Percentiles rank a stretch among this genome's conserved stretches.
These are phyloP conservation scores for Penicillium griseofulvum DNA, from an alignment of 2,329 filamentous ascomycete species.

Conservation along the genomic window DNA sequence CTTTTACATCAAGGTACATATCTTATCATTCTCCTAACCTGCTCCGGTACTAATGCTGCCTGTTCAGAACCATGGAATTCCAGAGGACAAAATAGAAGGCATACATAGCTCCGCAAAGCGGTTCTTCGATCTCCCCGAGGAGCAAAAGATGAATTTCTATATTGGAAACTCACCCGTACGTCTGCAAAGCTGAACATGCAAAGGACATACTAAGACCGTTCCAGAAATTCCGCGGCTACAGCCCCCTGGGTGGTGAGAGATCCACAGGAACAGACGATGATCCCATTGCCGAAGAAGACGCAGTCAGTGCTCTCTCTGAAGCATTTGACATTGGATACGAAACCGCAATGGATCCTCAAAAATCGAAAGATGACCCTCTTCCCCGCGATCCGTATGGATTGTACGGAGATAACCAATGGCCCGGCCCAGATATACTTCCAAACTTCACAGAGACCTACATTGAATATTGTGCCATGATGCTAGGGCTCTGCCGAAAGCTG, in stretches of 20 bases:
- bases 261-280: constrained; percentile 18
- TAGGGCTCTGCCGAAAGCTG: constrained; percentile 17
- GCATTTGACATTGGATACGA: constrained; percentile 30
- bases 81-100: constrained; percentile 12
- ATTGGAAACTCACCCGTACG: constrained; percentile 30
- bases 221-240: constrained; percentile 28
- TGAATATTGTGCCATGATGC: constrained; percentile 19
- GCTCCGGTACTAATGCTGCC: not conserved
- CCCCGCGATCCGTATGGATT: constrained; percentile 18
- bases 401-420: constrained; percentile 28
- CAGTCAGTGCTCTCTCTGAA: constrained; percentile 19
- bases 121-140: constrained; percentile 43
- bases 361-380: constrained; percentile 6
- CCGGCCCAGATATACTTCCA: constrained; percentile 13
- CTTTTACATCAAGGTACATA: constrained; percentile 43
- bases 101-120: constrained; percentile 29
- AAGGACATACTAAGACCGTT: not conserved
- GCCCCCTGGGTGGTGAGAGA: constrained; percentile 22
- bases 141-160: constrained; percentile 45
- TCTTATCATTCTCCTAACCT: fast-evolving
- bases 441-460: constrained; percentile 18
- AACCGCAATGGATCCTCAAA: constrained; percentile 17
- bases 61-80: constrained; percentile 25
- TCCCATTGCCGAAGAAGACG: constrained; percentile 10
- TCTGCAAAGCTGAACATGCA: not conserved